Conservation (phyloP, 805 yeast species). For the Saccharomycopsis sp. region DNA sequence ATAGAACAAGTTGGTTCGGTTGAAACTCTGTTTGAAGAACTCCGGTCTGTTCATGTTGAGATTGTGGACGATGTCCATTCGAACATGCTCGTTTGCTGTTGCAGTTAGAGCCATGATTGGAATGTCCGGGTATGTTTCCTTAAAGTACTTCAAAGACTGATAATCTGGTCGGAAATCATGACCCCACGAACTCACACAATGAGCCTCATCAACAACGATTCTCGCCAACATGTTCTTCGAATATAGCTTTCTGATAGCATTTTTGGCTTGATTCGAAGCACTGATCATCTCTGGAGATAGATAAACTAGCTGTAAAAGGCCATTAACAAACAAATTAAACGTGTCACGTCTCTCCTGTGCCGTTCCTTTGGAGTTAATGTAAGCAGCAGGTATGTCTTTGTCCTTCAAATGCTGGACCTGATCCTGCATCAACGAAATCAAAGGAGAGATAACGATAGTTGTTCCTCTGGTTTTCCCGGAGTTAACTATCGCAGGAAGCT, state of each 20-base stretch:
- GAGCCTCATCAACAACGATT: conserved; percentile 94
- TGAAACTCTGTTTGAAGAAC: conserved; percentile 83
- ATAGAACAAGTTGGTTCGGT: conserved; percentile 78
- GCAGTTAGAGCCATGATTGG: conserved; percentile 97
- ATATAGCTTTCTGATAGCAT: conserved; percentile 53
- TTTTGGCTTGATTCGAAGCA: conserved; percentile 61
- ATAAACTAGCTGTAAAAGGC: conserved; percentile 69
- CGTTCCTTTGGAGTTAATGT: conserved; percentile 75
- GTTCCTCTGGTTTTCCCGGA: conserved; percentile 76
- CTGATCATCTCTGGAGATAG: conserved; percentile 93
- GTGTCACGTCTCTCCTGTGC: conserved; percentile 57
- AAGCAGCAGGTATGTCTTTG: conserved; percentile 71
- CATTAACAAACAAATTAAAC: conserved; percentile 55
- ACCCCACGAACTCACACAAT: conserved; percentile 98
- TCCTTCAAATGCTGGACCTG: conserved; percentile 77
- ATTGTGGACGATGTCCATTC: conserved; percentile 78
- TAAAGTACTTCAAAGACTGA: conserved; percentile 69
- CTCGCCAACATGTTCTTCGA: conserved; percentile 60
- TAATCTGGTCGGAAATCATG: conserved; percentile 98
- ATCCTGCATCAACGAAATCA: conserved; percentile 95
- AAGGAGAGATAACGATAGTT: conserved; percentile 88
- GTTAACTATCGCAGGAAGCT: conserved; percentile 80
- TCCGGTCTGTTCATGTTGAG: conserved; percentile 56
- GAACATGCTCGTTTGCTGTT: conserved; percentile 88
- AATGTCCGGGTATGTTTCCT: conserved; percentile 62